Evolutionary conservation across 768 basidiomycete species (phyloP).

Genomic region (Boletus patriciae): DNA sequence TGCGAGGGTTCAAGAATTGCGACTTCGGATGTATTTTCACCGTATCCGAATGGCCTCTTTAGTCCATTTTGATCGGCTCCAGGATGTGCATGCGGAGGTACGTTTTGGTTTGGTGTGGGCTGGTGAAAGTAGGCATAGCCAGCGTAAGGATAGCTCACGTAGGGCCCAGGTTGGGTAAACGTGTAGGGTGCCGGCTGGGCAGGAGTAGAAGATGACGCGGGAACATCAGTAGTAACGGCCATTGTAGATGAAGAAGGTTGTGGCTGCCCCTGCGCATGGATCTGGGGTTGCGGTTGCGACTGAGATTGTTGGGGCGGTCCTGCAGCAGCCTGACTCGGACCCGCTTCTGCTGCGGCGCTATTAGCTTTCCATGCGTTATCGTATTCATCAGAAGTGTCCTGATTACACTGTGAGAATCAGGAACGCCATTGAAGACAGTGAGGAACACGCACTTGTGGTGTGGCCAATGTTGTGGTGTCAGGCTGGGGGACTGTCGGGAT

Average conservation of each 20-base stretch:
- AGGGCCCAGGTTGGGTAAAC: conserved; percentile 32
- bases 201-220: conserved; percentile 19
- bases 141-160: conserved; percentile 39
- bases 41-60: conserved; percentile 31
- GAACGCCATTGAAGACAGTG: not conserved
- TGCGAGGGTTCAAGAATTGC: conserved; percentile 39
- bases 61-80: conserved; percentile 27
- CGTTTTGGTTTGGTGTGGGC: conserved; percentile 21
- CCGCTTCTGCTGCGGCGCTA: conserved; percentile 40
- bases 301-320: conserved; percentile 24
- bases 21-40: conserved; percentile 25
- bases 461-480: conserved; percentile 23
- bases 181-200: conserved; percentile 32
- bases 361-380: conserved; percentile 65
- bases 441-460: conserved; percentile 27
- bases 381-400: conserved; percentile 53
- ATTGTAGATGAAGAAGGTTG: conserved; percentile 25
- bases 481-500: conserved; percentile 22
- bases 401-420: conserved; percentile 15
- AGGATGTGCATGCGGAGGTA: conserved; percentile 26
- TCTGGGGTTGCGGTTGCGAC: conserved; percentile 21
- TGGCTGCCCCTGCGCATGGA: conserved; percentile 14
- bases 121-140: conserved; percentile 35
- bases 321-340: conserved; percentile 22
- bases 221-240: conserved; percentile 20